Base-by-base conservation (phyloP, 2,329 filamentous ascomycete genomes). In the Penicillium sp. region DNA sequence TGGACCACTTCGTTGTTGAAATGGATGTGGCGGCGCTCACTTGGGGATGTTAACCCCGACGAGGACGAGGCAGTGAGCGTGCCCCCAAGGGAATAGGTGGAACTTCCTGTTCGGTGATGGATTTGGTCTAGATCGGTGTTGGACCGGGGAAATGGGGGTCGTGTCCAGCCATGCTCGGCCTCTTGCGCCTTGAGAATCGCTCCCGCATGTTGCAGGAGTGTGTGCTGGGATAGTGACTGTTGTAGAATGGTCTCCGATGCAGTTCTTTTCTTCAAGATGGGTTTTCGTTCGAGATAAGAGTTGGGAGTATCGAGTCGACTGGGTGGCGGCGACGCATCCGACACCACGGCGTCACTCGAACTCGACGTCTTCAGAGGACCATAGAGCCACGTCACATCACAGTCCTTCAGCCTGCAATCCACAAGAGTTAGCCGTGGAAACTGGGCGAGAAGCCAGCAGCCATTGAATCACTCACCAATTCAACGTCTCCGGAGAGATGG, bases 1-100 rank as follows among this genome's bases (percentile, higher is more conserved):
- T 97, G 91, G 62, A 90, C 84, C 2, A 98, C 93, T 68, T 91
- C 86, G 60, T 96, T 87, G 60, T 96, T 93, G 65, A 98, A 98
- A 59, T 94, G 87, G 51, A 98, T 97, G 62, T 95, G 91, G 45
- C 83, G 89, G 57, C 81, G 78, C 66, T 71, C 79, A 68, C 43
- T 73, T 4, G 79, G 78, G 2, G 79, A 88, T 67, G 60, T 83
- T 74, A 65, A 73, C 55, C 84, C 86, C 0, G 89, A 94, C 0
- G 86, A 85, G 6, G 80, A 76, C 8, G 76, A 75, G 2, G 84
- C 87, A 23, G 81, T 79, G 4, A 80, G 76, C 35, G 83, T 76
- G 50, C 80, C 85, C 28, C 78, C 77, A 33, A 57, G 51, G 3
- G 62, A 65, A 43, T 57, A 51, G 27, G 53, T 47, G 18, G 58